These are phyloP conservation scores for Suillus sp. DNA, from an alignment of 768 basidiomycete genomes.

Conservation along the genomic window DNA sequence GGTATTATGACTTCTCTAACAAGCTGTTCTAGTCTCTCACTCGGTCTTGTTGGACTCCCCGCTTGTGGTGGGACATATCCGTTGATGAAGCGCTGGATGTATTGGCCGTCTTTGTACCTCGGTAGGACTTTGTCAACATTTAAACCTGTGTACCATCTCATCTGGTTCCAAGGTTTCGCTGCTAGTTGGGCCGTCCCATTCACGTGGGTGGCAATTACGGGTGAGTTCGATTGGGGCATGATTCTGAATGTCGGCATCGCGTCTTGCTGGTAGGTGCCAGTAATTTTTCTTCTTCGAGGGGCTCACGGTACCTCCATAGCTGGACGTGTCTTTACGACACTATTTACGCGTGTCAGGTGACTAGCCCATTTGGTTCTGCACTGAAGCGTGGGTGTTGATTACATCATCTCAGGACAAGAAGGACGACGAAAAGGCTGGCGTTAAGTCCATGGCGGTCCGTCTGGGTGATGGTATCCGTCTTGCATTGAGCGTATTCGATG, in stretches of 20 bases:
- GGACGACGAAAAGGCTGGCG: constrained; percentile 73
- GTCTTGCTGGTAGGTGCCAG: neutral
- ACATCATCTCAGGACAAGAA: constrained; percentile 79
- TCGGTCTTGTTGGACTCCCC: constrained; percentile 24
- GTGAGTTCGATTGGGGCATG: neutral
- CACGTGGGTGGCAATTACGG: constrained; percentile 1
- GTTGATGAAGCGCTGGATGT: constrained; percentile 31
- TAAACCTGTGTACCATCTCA: neutral
- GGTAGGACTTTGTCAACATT: constrained; percentile 16
- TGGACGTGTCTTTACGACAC: constrained; percentile 42
- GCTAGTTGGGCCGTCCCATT: constrained; percentile 2
- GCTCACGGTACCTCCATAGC: neutral
- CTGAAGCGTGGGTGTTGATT: constrained; percentile 48
- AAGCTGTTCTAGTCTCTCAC: constrained; percentile 14
- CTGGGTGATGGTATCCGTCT: constrained; percentile 63
- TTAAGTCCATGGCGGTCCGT: constrained; percentile 75
- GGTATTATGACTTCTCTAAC: neutral
- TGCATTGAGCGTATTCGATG: constrained; percentile 54
- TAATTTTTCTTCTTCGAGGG: neutral
- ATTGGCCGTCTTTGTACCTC: constrained; percentile 34
- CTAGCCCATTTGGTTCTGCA: neutral
- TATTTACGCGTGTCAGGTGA: constrained; percentile 74
- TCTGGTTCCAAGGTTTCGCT: neutral
- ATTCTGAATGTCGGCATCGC: neutral
- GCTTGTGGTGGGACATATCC: constrained; percentile 28